Evolutionary conservation across 2,329 filamentous ascomycete genomes (phyloP).

Genomic region (Apiospora phragmitis): DNA sequence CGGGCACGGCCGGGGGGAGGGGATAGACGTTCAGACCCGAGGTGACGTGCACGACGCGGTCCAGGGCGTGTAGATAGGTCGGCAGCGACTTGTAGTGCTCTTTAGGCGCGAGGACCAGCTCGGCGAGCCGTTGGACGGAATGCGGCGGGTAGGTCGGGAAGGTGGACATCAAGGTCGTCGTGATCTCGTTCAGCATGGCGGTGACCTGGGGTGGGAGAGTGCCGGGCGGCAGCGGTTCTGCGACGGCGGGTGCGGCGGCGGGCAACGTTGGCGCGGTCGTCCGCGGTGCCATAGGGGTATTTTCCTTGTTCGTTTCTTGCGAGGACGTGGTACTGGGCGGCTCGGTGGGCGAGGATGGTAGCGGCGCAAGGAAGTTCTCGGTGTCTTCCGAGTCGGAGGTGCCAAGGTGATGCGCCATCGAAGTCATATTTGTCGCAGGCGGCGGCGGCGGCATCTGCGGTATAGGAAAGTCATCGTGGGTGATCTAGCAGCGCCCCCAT

Average conservation of each 20-base stretch:
- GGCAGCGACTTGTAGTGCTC: slow-evolving; percentile 80
- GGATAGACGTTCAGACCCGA: slow-evolving; percentile 81
- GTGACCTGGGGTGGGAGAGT: slow-evolving; percentile 64
- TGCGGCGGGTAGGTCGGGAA: slow-evolving; percentile 82
- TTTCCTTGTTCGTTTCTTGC: slow-evolving; percentile 69
- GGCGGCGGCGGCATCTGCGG: slow-evolving; percentile 54
- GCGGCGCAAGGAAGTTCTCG: slow-evolving; percentile 45
- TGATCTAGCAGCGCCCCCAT: slow-evolving; percentile 56
- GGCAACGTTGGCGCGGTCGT: slow-evolving; percentile 39
- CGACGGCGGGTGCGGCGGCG: slow-evolving; percentile 37
- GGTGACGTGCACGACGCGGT: slow-evolving; percentile 87
- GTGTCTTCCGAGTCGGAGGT: slow-evolving; percentile 35
- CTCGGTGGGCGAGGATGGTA: slow-evolving; percentile 45
- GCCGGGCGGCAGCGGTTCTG: slow-evolving; percentile 37
- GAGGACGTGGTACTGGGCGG: slow-evolving; percentile 40
- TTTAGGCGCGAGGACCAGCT: slow-evolving; percentile 76
- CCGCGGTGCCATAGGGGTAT: slow-evolving; percentile 38
- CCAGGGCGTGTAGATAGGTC: slow-evolving; percentile 85
- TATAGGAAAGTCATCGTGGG: slow-evolving; percentile 73
- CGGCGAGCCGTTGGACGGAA: slow-evolving; percentile 87
- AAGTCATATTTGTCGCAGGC: slow-evolving; percentile 17
- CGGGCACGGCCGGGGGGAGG: slow-evolving; percentile 66
- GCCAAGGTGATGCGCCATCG: slow-evolving; percentile 34
- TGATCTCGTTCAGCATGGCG: slow-evolving; percentile 62
- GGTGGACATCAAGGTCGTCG: slow-evolving; percentile 58